Conservation (phyloP, 495 filamentous ascomycete genomes). For the Cercophora newfieldiana region DNA sequence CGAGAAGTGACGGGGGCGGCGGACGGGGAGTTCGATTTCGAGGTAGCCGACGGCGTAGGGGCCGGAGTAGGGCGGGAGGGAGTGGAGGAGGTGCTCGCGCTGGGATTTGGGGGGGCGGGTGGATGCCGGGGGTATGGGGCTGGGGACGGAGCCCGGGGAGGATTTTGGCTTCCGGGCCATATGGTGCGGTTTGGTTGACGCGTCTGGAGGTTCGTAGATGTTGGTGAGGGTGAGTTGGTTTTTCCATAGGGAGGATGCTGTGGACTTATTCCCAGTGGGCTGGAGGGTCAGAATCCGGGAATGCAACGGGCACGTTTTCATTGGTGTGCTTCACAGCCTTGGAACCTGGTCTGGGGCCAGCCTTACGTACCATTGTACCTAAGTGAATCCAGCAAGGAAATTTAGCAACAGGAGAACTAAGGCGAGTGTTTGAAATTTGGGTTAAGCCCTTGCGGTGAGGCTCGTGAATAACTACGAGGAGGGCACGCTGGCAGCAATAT, state of each 20-base stretch:
- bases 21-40: conserved; percentile 65
- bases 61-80: conserved; percentile 62
- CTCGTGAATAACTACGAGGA: too few relatives aligned
- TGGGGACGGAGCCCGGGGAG: background rate
- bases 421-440: too few relatives aligned
- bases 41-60: conserved; percentile 63
- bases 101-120: conserved; percentile 24
- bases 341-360: too few relatives aligned
- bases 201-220: background rate
- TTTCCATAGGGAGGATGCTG: background rate
- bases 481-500: too few relatives aligned
- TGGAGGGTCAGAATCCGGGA: background rate
- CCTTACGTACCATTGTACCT: too few relatives aligned
- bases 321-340: too few relatives aligned
- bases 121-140: background rate
- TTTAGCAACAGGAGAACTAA: too few relatives aligned
- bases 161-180: background rate
- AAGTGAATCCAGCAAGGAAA: too few relatives aligned
- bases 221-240: background rate
- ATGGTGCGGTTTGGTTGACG: too few relatives aligned
- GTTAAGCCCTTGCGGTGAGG: too few relatives aligned
- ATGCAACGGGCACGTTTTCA: too few relatives aligned
- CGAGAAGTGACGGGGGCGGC: conserved; percentile 40
- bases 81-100: conserved; percentile 44
- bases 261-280: background rate